Evolutionary conservation across 176 grass and related monocot species (phyloP).

Genomic region (Dactylis glomerata): DNA sequence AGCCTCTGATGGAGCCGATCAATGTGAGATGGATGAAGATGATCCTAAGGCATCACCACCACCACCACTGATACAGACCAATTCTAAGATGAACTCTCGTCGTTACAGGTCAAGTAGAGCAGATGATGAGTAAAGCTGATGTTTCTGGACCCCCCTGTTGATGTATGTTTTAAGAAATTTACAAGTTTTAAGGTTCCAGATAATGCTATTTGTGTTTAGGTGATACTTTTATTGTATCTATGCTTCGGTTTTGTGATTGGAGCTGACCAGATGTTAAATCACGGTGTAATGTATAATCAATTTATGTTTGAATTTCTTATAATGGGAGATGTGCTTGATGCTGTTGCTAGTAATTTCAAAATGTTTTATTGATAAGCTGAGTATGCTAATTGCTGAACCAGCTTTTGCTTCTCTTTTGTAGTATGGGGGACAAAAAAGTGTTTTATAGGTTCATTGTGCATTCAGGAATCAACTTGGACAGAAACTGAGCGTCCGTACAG

Average conservation of each 20-base stretch:
- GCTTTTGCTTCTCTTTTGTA: neutral
- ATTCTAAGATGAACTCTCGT: constrained; percentile 25
- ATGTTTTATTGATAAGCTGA: neutral
- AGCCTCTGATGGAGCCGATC: constrained; percentile 48
- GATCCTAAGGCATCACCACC: constrained; percentile 9
- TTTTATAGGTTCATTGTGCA: neutral
- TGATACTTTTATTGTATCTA: constrained; percentile 29
- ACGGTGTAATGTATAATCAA: neutral
- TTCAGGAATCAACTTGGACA: constrained; percentile 15
- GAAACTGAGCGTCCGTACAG: neutral
- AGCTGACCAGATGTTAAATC: constrained; percentile 22
- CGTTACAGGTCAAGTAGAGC: constrained; percentile 44
- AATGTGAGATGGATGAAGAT: constrained; percentile 82
- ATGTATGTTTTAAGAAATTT: constrained; percentile 20
- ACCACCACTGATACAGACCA: constrained; percentile 18
- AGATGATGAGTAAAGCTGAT: constrained; percentile 32
- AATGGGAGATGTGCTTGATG: neutral
- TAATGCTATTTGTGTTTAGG: constrained; percentile 10
- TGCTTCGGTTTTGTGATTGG: constrained; percentile 32
- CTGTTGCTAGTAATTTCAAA: neutral
- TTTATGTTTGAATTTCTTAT: constrained; percentile 17
- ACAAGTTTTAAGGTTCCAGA: constrained; percentile 13
- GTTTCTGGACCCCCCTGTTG: neutral
- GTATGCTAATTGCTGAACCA: neutral
- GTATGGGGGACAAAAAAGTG: neutral